Evolutionary conservation across 2,329 filamentous ascomycete genomes (phyloP).

Genomic region (Bipolaris zeicola): DNA sequence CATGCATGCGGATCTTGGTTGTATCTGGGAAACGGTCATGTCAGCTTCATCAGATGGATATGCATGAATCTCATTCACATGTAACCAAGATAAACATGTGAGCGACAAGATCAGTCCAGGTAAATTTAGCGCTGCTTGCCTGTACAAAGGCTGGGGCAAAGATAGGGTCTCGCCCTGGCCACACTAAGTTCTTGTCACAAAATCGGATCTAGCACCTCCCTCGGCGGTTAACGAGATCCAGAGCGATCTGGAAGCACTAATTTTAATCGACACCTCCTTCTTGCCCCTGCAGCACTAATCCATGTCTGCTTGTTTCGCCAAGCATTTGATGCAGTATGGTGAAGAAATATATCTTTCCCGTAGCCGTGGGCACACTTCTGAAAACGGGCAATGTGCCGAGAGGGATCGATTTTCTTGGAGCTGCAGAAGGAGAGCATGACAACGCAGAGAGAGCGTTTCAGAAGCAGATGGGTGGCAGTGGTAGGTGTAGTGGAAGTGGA

Average conservation of each 20-base stretch:
- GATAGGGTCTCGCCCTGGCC: background rate
- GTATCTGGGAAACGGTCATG: background rate
- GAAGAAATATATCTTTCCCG: slow-evolving; percentile 28
- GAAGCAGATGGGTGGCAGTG: slow-evolving; percentile 19
- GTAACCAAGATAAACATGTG: background rate
- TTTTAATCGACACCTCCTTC: background rate
- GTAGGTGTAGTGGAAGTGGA: slow-evolving; percentile 26
- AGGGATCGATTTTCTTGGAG: background rate
- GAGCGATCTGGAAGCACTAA: background rate
- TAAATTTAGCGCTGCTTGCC: background rate
- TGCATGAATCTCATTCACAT: background rate
- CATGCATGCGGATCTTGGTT: slow-evolving; percentile 17
- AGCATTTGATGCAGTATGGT: slow-evolving; percentile 24
- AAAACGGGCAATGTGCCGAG: slow-evolving; percentile 11
- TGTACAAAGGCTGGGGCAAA: background rate
- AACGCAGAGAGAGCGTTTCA: slow-evolving; percentile 26
- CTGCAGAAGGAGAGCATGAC: slow-evolving; percentile 10
- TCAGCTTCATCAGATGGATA: background rate
- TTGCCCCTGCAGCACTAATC: slow-evolving; percentile 3
- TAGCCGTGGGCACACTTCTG: slow-evolving; percentile 17
- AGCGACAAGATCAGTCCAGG: background rate
- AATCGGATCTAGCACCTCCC: background rate
- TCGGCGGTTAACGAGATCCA: background rate
- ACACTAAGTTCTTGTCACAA: background rate
- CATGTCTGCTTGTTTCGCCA: background rate